phyloP scores from a whole-genome alignment of 225 moss, liverwort and hornwort genomes.

The Polytrichum commune region DNA sequence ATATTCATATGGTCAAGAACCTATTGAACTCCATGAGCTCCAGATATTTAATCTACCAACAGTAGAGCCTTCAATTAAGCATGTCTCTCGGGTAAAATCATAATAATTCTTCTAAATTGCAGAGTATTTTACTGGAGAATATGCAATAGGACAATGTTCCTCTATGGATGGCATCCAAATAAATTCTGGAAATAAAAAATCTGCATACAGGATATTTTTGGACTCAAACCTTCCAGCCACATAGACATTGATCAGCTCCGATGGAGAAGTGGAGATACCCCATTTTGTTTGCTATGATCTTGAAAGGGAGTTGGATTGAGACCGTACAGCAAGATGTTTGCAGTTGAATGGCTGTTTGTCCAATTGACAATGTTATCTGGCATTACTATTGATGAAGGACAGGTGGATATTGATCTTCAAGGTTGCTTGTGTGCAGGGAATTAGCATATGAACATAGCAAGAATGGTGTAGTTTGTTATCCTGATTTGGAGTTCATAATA shows the following conservation, averaged over 20 bases:
- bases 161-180: too few relatives aligned
- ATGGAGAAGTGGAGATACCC: too few relatives aligned
- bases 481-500: constrained; percentile 19
- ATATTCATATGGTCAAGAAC: background rate
- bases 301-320: background rate
- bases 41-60: too few relatives aligned
- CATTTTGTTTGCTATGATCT: too few relatives aligned
- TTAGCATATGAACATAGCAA: constrained; percentile 44
- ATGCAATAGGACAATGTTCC: background rate
- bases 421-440: constrained; percentile 42
- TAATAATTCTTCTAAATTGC: background rate
- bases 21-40: background rate
- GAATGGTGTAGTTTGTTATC: constrained; percentile 28
- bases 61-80: too few relatives aligned
- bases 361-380: too few relatives aligned
- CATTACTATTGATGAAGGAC: too few relatives aligned
- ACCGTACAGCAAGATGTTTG: background rate
- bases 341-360: background rate
- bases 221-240: too few relatives aligned
- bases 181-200: too few relatives aligned
- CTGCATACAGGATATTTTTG: too few relatives aligned
- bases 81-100: background rate
- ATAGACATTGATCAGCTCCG: too few relatives aligned
- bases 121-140: background rate
- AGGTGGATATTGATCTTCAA: background rate